Evolutionary conservation across 2,329 filamentous ascomycete species (phyloP).

Genomic region (Scytalidium lignicola): DNA sequence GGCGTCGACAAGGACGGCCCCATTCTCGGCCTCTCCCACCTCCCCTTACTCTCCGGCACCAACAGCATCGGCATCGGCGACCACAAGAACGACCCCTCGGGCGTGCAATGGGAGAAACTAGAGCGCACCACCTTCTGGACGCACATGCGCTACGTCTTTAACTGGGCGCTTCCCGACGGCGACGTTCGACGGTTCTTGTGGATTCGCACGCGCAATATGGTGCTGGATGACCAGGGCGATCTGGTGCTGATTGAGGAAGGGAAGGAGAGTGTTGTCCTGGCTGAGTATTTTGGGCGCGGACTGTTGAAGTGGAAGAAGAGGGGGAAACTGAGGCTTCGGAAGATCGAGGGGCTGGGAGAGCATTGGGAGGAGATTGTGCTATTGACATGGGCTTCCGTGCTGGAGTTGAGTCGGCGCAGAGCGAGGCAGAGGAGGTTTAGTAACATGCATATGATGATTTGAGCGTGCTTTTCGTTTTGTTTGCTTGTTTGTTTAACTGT

Average conservation of each 20-base stretch:
- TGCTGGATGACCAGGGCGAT: slow-evolving; percentile 20
- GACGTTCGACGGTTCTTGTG: slow-evolving; percentile 13
- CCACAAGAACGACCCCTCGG: slow-evolving; percentile 7
- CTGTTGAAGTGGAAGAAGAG: slow-evolving; percentile 22
- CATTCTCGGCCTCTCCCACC: slow-evolving; percentile 15
- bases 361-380: slow-evolving; percentile 17
- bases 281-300: slow-evolving; percentile 18
- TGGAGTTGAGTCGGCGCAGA: slow-evolving; percentile 13
- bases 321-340: slow-evolving; percentile 14
- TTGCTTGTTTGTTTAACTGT: too few species aligned
- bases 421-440: background rate
- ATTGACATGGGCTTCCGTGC: slow-evolving; percentile 17
- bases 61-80: slow-evolving; percentile 18
- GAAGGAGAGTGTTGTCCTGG: slow-evolving; percentile 13
- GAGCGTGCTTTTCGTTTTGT: background rate
- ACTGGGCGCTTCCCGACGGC: slow-evolving; percentile 8
- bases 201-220: slow-evolving; percentile 20
- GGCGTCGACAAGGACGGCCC: slow-evolving; percentile 16
- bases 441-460: background rate
- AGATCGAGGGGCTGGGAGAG: slow-evolving; percentile 10
- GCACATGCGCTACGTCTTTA: slow-evolving; percentile 20
- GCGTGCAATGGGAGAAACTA: slow-evolving; percentile 17
- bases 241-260: slow-evolving; percentile 18
- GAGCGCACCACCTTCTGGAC: slow-evolving; percentile 18
- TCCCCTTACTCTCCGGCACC: slow-evolving; percentile 9